phyloP scores from a whole-genome alignment of 306 rosid genomes.

The Aeschynomene evenia region DNA sequence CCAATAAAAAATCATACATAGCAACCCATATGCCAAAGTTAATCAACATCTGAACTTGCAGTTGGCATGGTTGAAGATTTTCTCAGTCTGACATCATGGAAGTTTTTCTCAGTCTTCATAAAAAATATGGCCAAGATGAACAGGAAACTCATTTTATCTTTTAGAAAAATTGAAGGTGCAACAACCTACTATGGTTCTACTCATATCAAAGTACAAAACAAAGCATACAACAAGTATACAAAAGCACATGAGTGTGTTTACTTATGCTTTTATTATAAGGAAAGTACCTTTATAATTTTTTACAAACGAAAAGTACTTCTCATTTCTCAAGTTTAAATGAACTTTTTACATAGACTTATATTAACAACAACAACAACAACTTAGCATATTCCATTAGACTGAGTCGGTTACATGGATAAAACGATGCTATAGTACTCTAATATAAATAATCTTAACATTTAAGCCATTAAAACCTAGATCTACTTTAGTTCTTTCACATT shows the following conservation, averaged over 20 bases:
- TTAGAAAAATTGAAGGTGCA: neutral
- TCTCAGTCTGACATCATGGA: conserved; percentile 18
- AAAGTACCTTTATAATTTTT: neutral
- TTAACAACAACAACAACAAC: too few relatives aligned
- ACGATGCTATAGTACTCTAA: too few relatives aligned
- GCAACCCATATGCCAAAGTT: conserved; percentile 4
- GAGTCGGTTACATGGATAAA: too few relatives aligned
- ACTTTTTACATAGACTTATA: too few relatives aligned
- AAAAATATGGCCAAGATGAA: conserved; percentile 14
- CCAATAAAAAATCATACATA: conserved; percentile 29
- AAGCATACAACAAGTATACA: neutral
- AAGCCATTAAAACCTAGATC: too few relatives aligned
- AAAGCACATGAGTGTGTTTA: neutral
- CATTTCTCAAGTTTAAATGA: neutral
- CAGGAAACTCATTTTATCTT: neutral
- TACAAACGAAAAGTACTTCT: neutral
- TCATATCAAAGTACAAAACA: neutral
- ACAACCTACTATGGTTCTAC: neutral
- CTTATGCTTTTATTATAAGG: neutral
- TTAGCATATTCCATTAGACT: too few relatives aligned
- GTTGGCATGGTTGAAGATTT: conserved; percentile 22
- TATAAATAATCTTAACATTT: too few relatives aligned
- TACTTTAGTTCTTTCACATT: too few relatives aligned
- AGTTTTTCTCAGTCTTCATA: conserved; percentile 15
- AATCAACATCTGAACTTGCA: conserved; percentile 10